Percentiles rank a stretch among this genome's conserved stretches.
Evolutionary conservation across 1,284 basidiomycete species (phyloP).

Genomic region (Neotropicomus parvogracilis): DNA sequence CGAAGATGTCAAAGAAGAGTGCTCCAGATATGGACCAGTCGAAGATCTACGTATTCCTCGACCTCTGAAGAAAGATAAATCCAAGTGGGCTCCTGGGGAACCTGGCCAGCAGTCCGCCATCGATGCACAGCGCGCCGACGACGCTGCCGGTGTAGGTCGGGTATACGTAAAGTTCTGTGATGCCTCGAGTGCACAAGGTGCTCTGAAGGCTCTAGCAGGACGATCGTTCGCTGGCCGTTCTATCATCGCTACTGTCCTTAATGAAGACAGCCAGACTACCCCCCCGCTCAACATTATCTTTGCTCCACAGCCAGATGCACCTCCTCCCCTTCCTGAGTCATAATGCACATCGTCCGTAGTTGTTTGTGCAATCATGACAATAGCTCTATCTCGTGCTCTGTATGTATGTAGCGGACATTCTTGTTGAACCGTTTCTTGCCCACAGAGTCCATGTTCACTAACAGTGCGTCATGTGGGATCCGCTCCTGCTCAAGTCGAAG

Average conservation of each 20-base stretch:
- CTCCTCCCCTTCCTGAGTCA: slow-evolving; percentile 61
- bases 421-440: slow-evolving; percentile 7
- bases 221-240: slow-evolving; percentile 89
- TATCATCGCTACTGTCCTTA: slow-evolving; percentile 78
- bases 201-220: slow-evolving; percentile 83
- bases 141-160: slow-evolving; percentile 87
- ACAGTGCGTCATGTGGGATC: no score
- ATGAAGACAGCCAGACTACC: slow-evolving; percentile 77
- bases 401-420: slow-evolving; percentile 25
- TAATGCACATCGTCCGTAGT: slow-evolving; percentile 8
- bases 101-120: slow-evolving; percentile 58
- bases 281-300: slow-evolving; percentile 76
- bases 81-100: slow-evolving; percentile 70
- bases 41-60: slow-evolving; percentile 87
- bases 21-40: slow-evolving; percentile 76
- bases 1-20: slow-evolving; percentile 95
- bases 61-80: slow-evolving; percentile 81
- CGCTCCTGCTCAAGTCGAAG: no score
- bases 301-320: slow-evolving; percentile 76
- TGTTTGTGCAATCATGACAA: slow-evolving; percentile 13
- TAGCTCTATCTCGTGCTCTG: slow-evolving; percentile 18
- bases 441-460: no score
- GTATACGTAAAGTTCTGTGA: slow-evolving; percentile 87
- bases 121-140: slow-evolving; percentile 69
- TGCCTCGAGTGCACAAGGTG: slow-evolving; percentile 59